Base-by-base conservation (phyloP, 2,329 filamentous ascomycete genomes). In the Fusarium incarnatum region DNA sequence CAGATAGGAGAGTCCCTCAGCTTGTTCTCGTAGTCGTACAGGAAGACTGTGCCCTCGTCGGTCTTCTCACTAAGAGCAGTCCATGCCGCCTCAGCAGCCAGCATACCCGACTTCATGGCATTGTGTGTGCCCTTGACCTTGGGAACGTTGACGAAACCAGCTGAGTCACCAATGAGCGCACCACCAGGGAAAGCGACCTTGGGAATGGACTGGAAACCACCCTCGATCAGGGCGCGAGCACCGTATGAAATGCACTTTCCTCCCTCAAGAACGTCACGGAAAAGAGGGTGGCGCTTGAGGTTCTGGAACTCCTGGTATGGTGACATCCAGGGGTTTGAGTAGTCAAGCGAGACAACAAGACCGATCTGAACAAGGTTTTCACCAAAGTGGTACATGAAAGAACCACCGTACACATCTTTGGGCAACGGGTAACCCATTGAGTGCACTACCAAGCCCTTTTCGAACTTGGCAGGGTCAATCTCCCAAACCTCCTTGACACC, bases 301-400 rank as follows among this genome's bases (percentile, higher is more conserved):
- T 97, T 97, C 81, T 99, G 96, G 80, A 99, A 99, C 79, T 99
- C 96, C 61, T 90, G 89, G 79, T 98, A 99, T 0, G 96, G 96
- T 6, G 94, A 96, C 58, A 98, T 82, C 94, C 95, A 99, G 1
- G 96, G 96, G 81, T 99, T 99, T 44, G 93, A 87, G 80, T 99
- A 99, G 84, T 99, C 96, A 56, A 99, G 87, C 25, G 94, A 94
- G 40, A 97, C 92, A 13, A 99, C 96, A 20, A 98, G 85, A 25
- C 96, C 96, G 59, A 99, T 86, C 72, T 91, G 94, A 64, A 99
- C 95, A 75, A 98, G 88, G 81, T 98, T 99, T 75, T 99, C 95
- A 40, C 94, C 96, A 80, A 98, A 99, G 81, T 99, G 96, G 78
- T 99, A 99, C 93, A 99, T 94, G 91, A 94, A 99, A n/a, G 93